Evolutionary conservation across 2,329 filamentous ascomycete species (phyloP).

Genomic region (Fusarium nurragi): DNA sequence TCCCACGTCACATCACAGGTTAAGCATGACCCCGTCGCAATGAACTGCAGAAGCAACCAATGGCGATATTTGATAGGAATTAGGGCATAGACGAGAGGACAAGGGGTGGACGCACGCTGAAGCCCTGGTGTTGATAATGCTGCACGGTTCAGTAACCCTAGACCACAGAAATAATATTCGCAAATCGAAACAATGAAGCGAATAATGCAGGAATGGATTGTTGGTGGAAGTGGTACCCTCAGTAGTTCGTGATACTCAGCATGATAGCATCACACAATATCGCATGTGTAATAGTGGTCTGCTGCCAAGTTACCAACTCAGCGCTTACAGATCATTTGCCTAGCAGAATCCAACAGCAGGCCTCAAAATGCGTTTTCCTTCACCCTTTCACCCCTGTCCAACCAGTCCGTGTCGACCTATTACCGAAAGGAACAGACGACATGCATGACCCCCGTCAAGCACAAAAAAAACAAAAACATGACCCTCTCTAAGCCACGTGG

Average conservation of each 20-base stretch:
- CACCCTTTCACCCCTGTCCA: neutral
- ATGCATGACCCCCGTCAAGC: constrained; percentile 24
- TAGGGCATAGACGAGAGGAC: constrained; percentile 21
- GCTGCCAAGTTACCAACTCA: constrained; percentile 26
- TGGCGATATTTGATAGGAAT: constrained; percentile 7
- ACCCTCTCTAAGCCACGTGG: constrained; percentile 35
- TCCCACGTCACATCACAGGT: constrained; percentile 34
- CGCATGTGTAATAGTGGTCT: constrained; percentile 30
- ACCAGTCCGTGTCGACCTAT: constrained; percentile 20
- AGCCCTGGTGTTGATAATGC: constrained; percentile 24
- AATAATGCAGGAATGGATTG: neutral
- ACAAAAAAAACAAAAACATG: neutral
- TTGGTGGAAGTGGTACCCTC: constrained; percentile 11
- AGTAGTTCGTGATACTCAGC: constrained; percentile 14
- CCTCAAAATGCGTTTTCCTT: constrained; percentile 22
- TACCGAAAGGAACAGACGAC: constrained; percentile 16
- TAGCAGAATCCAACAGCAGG: constrained; percentile 15
- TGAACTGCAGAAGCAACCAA: constrained; percentile 22
- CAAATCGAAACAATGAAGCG: neutral
- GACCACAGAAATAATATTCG: constrained; percentile 27
- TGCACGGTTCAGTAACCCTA: constrained; percentile 31
- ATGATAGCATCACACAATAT: constrained; percentile 1
- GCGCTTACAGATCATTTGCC: constrained; percentile 25
- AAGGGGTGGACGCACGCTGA: constrained; percentile 14
- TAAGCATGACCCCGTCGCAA: constrained; percentile 19